phyloP scores from a whole-genome alignment of 176 grass and related monocot species.

The Avena insularis region DNA sequence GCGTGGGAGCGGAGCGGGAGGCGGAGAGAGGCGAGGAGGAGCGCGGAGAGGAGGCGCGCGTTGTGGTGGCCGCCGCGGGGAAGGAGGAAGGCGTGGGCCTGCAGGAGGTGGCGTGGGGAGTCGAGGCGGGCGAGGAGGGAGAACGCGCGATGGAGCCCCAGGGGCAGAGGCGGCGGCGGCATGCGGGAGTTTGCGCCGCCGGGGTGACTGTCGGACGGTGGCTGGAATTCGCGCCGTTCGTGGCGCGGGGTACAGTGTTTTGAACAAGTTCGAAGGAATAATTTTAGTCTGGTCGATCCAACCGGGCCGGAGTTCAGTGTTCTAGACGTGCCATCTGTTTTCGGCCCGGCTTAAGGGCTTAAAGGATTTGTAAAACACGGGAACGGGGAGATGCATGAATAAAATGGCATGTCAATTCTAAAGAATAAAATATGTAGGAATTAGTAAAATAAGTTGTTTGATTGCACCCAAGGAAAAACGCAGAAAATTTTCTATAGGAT shows the following conservation, averaged over 20 bases:
- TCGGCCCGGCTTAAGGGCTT: no score
- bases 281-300: background rate
- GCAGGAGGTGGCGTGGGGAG: slow-evolving; percentile 44
- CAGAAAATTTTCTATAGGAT: no score
- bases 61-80: slow-evolving; percentile 41
- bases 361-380: no score
- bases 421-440: no score
- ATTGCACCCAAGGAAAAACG: no score
- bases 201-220: slow-evolving; percentile 4
- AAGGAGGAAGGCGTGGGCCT: slow-evolving; percentile 57
- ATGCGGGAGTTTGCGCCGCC: slow-evolving; percentile 24
- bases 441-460: no score
- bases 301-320: background rate
- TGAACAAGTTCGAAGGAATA: background rate
- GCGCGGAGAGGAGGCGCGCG: slow-evolving; percentile 48
- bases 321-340: no score
- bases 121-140: slow-evolving; percentile 39
- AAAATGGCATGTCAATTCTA: no score
- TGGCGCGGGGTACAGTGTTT: slow-evolving; percentile 8
- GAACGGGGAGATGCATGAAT: no score
- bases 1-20: slow-evolving; percentile 32
- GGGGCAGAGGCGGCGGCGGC: slow-evolving; percentile 15
- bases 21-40: slow-evolving; percentile 55
- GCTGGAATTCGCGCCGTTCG: background rate
- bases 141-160: slow-evolving; percentile 39